Base-by-base conservation (phyloP, 768 basidiomycete species). In the Tulasnella sp. region DNA sequence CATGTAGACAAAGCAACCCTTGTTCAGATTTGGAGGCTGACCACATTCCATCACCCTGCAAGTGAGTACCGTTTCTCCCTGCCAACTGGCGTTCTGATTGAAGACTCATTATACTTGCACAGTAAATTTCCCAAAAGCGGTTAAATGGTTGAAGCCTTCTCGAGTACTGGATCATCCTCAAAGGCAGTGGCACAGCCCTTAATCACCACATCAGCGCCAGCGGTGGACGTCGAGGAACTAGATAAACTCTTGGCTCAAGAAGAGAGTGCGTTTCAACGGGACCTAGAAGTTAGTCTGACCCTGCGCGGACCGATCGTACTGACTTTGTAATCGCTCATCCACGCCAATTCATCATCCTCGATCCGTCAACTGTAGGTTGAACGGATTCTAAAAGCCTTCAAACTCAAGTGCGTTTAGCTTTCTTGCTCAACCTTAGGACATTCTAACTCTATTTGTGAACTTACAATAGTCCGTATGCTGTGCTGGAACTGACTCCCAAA, bases 391-490 rank as follows among this genome's bases (percentile, higher is more conserved):
- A 86, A 83, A 65, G 85, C 93, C 0, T 98, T 99, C 80, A 98
- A 92, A 71, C 78, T 98, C 66, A 99, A 98, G 92, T 94, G 60
- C 64, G 82, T 72, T 25, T 15, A 27, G 30, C n/a, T 9, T 21
- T 54, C 8, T 8, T 49, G 27, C 27, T 59, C 61, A 34, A n/a
- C 31, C 31, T 38, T 27, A 4, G 44, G 54, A 17, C 44, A 22
- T 38, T 29, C 34, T 2, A 15, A 17, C 21, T 10, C 17, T 30
- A 4, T 55, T 60, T 22, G 22, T 51, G n/a, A n/a, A n/a, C n/a
- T n/a, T n/a, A n/a, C n/a, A n/a, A n/a, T 60, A 94, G 92, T 69
- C 90, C 96, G 41, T 99, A 97, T 71, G 94, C 98, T 69, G 84
- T 93, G 59, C 74, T 99, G 64, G 85, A 90, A 73, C 76, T 99